Percentiles rank a stretch among this genome's conserved stretches.
Conservation (phyloP, 495 filamentous ascomycete species). For the Podospora didyma region DNA sequence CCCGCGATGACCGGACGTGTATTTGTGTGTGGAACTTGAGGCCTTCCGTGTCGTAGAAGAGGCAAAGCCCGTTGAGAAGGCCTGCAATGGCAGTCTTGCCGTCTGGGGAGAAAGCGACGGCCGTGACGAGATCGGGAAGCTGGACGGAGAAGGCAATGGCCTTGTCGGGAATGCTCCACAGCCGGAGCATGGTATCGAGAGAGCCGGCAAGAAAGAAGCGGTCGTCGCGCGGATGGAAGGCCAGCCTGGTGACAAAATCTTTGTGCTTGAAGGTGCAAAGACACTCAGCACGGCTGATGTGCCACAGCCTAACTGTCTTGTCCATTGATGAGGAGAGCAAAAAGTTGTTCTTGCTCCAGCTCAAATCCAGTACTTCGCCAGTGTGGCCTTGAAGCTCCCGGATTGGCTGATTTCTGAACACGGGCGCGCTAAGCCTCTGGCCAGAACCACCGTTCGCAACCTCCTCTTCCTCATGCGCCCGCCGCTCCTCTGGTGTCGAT, state of each 20-base stretch:
- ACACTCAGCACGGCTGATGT: constrained; percentile 78
- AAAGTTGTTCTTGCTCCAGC: constrained; percentile 99
- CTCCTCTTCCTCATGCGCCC: constrained; percentile 66
- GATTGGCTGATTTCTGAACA: constrained; percentile 76
- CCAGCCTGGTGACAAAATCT: constrained; percentile 92
- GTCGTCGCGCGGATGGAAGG: constrained; percentile 93
- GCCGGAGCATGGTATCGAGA: constrained; percentile 81
- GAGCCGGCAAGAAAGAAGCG: constrained; percentile 95
- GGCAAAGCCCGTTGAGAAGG: constrained; percentile 76
- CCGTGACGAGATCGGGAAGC: constrained; percentile 84
- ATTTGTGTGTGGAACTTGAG: constrained; percentile 79
- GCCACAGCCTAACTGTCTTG: constrained; percentile 95
- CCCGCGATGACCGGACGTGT: constrained; percentile 83
- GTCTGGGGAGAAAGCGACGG: constrained; percentile 90
- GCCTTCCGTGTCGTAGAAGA: constrained; percentile 94
- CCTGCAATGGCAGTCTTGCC: constrained; percentile 88
- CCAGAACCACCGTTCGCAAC: constrained; percentile 46
- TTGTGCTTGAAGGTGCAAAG: constrained; percentile 95
- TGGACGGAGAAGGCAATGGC: constrained; percentile 82
- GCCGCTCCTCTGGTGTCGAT: constrained; percentile 72
- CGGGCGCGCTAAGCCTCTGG: constrained; percentile 77
- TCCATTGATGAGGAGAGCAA: constrained; percentile 96
- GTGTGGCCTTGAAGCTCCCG: constrained; percentile 82
- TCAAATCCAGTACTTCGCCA: constrained; percentile 83
- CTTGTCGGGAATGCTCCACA: constrained; percentile 99